These are phyloP conservation scores for Amesomyces nigricolor DNA, from an alignment of 2,329 filamentous ascomycete genomes.

Conservation along the genomic window DNA sequence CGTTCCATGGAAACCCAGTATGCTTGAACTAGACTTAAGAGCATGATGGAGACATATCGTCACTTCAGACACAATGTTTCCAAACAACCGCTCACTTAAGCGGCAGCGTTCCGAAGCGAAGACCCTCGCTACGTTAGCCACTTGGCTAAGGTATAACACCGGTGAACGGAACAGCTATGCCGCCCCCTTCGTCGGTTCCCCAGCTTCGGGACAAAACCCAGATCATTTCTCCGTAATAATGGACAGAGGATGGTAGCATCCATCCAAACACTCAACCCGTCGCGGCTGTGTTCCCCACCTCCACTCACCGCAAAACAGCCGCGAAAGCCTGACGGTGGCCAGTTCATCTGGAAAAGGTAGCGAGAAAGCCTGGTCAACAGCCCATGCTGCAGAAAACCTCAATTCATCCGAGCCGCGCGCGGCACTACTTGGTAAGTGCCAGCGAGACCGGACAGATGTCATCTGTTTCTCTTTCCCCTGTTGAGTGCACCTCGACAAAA, in stretches of 20 bases:
- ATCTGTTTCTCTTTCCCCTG: neutral
- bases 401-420: conserved; percentile 9
- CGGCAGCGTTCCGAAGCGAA: too few species aligned
- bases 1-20: too few species aligned
- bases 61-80: too few species aligned
- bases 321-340: conserved; percentile 14
- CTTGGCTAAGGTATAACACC: too few species aligned
- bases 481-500: conserved; percentile 16
- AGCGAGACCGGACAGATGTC: conserved; percentile 7
- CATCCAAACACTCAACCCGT: neutral
- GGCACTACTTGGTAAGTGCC: neutral
- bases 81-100: too few species aligned
- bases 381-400: conserved; percentile 24
- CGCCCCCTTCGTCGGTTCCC: conserved; percentile 7
- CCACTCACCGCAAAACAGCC: too few species aligned
- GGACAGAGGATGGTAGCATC: too few species aligned
- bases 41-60: too few species aligned
- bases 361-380: conserved; percentile 7
- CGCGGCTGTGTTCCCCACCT: neutral
- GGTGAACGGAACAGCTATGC: conserved; percentile 13
- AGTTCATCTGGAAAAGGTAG: conserved; percentile 22
- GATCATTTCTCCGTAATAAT: too few species aligned
- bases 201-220: too few species aligned
- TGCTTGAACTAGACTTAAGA: too few species aligned
- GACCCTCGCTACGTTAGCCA: too few species aligned